Conservation (phyloP, 176 grass and related monocot species). For the Stipa capillata region DNA sequence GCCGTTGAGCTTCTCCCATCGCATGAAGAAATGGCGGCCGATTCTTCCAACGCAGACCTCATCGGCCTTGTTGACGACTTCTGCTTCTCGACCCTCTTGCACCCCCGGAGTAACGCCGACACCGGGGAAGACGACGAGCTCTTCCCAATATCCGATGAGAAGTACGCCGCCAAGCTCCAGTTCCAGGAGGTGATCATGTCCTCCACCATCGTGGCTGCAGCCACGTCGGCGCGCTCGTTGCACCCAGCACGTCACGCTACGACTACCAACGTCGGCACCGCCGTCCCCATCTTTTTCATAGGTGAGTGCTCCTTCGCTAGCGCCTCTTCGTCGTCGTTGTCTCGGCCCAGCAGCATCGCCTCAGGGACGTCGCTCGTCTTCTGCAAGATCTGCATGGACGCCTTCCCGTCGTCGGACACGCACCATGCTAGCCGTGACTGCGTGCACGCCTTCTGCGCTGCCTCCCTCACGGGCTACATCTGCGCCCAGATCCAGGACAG, state of each 20-base stretch:
- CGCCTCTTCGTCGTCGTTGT: not conserved
- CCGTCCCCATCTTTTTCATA: not conserved
- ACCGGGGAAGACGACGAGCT: conserved; percentile 24
- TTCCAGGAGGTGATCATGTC: no score
- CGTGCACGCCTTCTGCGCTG: conserved; percentile 40
- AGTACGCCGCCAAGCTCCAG: conserved; percentile 46
- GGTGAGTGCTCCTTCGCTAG: not conserved
- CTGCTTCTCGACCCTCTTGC: conserved; percentile 37
- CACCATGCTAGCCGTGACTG: conserved; percentile 21
- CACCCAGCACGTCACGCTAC: not conserved
- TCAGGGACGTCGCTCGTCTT: not conserved
- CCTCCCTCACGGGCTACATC: conserved; percentile 37
- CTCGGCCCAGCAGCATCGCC: not conserved
- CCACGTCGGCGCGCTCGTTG: not conserved
- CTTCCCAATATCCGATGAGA: conserved; percentile 55
- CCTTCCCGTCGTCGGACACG: not conserved
- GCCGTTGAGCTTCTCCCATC: no score
- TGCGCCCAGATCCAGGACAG: conserved; percentile 30
- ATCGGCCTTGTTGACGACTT: conserved; percentile 29
- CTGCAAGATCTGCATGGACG: conserved; percentile 69
- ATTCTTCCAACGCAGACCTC: conserved; percentile 5
- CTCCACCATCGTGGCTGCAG: not conserved
- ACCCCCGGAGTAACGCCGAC: conserved; percentile 1
- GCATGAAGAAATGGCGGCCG: conserved; percentile 8
- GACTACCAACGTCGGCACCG: not conserved